Evolutionary conservation across 768 basidiomycete species (phyloP).

Genomic region (Boletellus ananiceps): DNA sequence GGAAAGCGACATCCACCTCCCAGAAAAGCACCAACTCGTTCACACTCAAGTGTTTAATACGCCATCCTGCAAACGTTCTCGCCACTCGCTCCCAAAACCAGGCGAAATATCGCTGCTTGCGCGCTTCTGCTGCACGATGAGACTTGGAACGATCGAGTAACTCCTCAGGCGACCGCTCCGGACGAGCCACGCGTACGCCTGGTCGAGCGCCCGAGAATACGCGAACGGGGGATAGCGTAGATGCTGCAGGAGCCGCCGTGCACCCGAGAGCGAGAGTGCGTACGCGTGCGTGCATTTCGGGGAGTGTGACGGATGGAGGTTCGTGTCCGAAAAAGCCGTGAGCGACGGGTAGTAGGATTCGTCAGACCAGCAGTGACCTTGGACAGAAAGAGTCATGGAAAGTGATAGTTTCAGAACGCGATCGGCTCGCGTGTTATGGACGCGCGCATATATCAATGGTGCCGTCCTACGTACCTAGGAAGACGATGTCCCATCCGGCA

Average conservation of each 20-base stretch:
- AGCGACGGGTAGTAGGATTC: slow-evolving; percentile 48
- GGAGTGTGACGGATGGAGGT: slow-evolving; percentile 51
- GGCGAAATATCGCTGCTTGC: slow-evolving; percentile 50
- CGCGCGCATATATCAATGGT: background rate
- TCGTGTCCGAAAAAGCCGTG: slow-evolving; percentile 13
- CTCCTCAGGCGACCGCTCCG: slow-evolving; percentile 49
- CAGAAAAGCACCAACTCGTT: too few relatives aligned
- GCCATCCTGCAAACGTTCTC: slow-evolving; percentile 44
- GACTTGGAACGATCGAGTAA: slow-evolving; percentile 64
- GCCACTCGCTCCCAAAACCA: slow-evolving; percentile 53
- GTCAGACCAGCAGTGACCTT: slow-evolving; percentile 80
- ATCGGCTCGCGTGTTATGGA: background rate
- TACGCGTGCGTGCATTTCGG: slow-evolving; percentile 78
- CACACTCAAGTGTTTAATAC: slow-evolving; percentile 33
- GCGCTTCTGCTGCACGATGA: slow-evolving; percentile 62
- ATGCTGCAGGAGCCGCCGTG: slow-evolving; percentile 54
- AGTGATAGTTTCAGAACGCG: background rate
- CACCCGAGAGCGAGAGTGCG: slow-evolving; percentile 54
- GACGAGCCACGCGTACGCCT: slow-evolving; percentile 66
- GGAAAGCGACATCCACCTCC: too few relatives aligned
- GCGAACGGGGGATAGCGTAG: slow-evolving; percentile 64
- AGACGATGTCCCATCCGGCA: slow-evolving; percentile 65
- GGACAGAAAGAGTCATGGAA: background rate
- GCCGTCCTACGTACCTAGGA: slow-evolving; percentile 46
- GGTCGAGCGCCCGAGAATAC: slow-evolving; percentile 74